Evolutionary conservation across 768 basidiomycete species (phyloP).

Genomic region (Trametes elegans): DNA sequence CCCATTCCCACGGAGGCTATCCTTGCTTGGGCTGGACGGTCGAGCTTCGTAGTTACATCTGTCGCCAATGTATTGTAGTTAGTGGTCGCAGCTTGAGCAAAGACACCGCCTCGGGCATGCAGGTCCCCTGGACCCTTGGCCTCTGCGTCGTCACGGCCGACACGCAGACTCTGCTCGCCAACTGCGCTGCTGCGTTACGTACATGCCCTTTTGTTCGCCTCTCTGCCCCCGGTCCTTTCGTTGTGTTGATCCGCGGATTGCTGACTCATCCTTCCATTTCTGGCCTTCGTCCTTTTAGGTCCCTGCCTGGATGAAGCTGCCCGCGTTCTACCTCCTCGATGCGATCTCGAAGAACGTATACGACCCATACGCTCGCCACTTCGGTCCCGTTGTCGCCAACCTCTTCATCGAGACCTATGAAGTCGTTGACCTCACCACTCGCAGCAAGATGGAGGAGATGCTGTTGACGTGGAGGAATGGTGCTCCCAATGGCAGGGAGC

Average conservation of each 20-base stretch:
- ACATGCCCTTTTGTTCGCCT: constrained; percentile 4
- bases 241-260: constrained; percentile 40
- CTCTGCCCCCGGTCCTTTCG: constrained; percentile 8
- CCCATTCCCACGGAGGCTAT: too few relatives aligned
- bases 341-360: constrained; percentile 97
- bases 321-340: constrained; percentile 92
- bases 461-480: constrained; percentile 92
- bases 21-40: too few relatives aligned
- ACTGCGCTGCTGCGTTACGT: constrained; percentile 9
- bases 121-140: constrained; percentile 1
- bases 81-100: constrained; percentile 43
- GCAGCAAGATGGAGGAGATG: constrained; percentile 98
- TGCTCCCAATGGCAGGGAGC: constrained; percentile 72
- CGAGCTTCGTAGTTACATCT: constrained; percentile 4
- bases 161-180: constrained; percentile 13
- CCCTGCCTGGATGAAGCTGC: constrained; percentile 85
- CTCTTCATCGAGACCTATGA: constrained; percentile 88
- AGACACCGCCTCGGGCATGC: constrained; percentile 28
- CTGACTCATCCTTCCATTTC: constrained; percentile 57
- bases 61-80: constrained; percentile 39
- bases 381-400: constrained; percentile 77
- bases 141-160: neutral
- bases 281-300: constrained; percentile 54
- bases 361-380: constrained; percentile 85
- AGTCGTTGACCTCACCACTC: constrained; percentile 78